phyloP scores from a whole-genome alignment of 805 yeast genomes.

The Cyberlindnera mississippiensis region DNA sequence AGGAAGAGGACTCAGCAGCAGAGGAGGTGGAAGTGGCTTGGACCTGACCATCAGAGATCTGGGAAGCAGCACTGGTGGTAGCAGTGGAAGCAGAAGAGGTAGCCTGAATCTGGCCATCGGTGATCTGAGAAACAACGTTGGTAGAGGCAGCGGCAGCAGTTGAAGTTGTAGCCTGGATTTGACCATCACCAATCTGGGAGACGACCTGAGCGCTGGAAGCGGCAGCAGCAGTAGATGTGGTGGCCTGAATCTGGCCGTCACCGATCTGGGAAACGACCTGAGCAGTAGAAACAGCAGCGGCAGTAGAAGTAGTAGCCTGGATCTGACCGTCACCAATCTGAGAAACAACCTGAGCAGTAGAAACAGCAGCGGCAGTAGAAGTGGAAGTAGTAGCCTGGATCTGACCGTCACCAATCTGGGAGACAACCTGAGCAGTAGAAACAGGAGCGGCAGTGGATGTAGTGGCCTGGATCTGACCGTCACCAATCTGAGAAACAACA shows the following conservation, averaged over 20 bases:
- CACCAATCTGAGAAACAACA: constrained; percentile 49
- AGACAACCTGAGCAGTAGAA: constrained; percentile 30
- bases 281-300: constrained; percentile 24
- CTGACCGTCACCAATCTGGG: constrained; percentile 47
- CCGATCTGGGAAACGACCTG: constrained; percentile 26
- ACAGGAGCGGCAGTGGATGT: constrained; percentile 33
- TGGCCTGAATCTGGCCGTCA: constrained; percentile 33
- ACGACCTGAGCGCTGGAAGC: constrained; percentile 29
- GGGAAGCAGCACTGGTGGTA: constrained; percentile 25
- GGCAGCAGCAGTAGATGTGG: constrained; percentile 20
- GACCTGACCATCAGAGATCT: constrained; percentile 18
- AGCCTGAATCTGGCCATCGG: constrained; percentile 26
- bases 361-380: constrained; percentile 28
- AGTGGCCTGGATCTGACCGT: constrained; percentile 57
- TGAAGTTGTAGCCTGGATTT: constrained; percentile 39
- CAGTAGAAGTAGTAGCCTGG: constrained; percentile 27
- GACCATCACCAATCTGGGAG: constrained; percentile 57
- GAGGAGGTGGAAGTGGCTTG: constrained; percentile 18
- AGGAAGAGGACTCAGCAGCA: constrained; percentile 3
- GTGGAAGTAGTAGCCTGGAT: constrained; percentile 26
- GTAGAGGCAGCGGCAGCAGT: constrained; percentile 31
- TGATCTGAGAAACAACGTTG: constrained; percentile 18
- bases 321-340: constrained; percentile 25
- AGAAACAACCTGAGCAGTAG: constrained; percentile 19
- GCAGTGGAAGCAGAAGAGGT: constrained; percentile 25